phyloP scores from a whole-genome alignment of 176 grass and related monocot species.

The Musa itinerans region DNA sequence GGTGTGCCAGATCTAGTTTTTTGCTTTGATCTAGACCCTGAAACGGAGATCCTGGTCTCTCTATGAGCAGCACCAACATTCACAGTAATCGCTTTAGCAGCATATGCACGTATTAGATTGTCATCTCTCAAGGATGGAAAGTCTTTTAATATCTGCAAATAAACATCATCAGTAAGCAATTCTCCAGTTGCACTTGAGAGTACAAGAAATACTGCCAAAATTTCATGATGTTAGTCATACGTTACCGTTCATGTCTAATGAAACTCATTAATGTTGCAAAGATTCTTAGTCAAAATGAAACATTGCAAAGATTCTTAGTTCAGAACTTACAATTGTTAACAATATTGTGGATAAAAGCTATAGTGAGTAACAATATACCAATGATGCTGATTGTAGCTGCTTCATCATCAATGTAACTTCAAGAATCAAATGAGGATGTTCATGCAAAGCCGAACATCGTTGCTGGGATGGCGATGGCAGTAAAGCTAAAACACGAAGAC shows the following conservation, averaged over 20 bases:
- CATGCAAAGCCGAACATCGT: slow-evolving; percentile 84
- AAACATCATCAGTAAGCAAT: slow-evolving; percentile 16
- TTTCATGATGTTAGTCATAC: too few species aligned
- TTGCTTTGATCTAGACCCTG: slow-evolving; percentile 53
- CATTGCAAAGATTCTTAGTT: not conserved
- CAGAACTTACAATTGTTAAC: not conserved
- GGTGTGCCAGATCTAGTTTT: slow-evolving; percentile 48
- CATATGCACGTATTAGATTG: slow-evolving; percentile 67
- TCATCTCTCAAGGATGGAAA: slow-evolving; percentile 85
- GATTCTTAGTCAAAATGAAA: not conserved
- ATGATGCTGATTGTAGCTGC: slow-evolving; percentile 85
- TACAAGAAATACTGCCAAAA: too few species aligned
- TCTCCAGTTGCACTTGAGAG: not conserved
- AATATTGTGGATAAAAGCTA: slow-evolving; percentile 11
- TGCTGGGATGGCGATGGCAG: slow-evolving; percentile 91
- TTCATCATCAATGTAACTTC: slow-evolving; percentile 99
- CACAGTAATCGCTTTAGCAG: slow-evolving; percentile 69
- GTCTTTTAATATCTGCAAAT: slow-evolving; percentile 84
- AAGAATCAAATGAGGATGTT: slow-evolving; percentile 90
- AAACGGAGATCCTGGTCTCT: slow-evolving; percentile 52
- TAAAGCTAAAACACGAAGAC: slow-evolving; percentile 82
- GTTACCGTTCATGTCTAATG: too few species aligned
- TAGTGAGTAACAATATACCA: slow-evolving; percentile 41
- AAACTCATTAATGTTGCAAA: not conserved
- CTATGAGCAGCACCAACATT: slow-evolving; percentile 55